phyloP scores from a whole-genome alignment of 495 filamentous ascomycete species.

The Penicillium bovifimosum region DNA sequence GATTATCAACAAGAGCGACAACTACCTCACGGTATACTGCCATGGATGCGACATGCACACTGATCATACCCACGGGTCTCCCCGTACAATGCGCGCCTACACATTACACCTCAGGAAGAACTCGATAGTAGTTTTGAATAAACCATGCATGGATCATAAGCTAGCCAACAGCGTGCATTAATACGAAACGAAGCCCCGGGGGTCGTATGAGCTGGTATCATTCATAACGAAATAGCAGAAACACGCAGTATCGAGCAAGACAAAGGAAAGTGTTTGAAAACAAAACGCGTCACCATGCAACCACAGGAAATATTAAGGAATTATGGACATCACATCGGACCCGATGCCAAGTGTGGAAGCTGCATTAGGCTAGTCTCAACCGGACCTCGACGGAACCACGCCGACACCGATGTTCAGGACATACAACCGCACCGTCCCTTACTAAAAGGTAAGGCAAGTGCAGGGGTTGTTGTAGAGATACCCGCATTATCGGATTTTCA shows the following conservation, averaged over 20 bases:
- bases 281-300: conserved; percentile 6
- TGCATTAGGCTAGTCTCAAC: conserved; percentile 27
- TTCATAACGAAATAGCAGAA: conserved; percentile 25
- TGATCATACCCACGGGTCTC: too few relatives aligned
- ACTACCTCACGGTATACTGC: too few relatives aligned
- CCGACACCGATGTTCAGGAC: conserved; percentile 16
- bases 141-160: conserved; percentile 34
- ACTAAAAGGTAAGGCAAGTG: background rate
- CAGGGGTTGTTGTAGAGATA: background rate
- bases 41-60: too few relatives aligned
- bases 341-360: conserved; percentile 27
- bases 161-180: conserved; percentile 26
- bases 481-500: conserved; percentile 1
- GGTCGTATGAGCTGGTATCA: conserved; percentile 42
- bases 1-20: too few relatives aligned
- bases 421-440: conserved; percentile 6
- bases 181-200: conserved; percentile 28
- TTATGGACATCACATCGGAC: conserved; percentile 23
- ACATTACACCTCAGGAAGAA: background rate
- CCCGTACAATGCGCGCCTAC: too few relatives aligned
- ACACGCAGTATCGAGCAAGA: conserved; percentile 13
- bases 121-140: conserved; percentile 9
- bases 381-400: conserved; percentile 33
- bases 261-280: conserved; percentile 5
- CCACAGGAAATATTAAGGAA: conserved; percentile 20